Conservation (phyloP, 768 basidiomycete species). For the Hypholoma fasciculare region DNA sequence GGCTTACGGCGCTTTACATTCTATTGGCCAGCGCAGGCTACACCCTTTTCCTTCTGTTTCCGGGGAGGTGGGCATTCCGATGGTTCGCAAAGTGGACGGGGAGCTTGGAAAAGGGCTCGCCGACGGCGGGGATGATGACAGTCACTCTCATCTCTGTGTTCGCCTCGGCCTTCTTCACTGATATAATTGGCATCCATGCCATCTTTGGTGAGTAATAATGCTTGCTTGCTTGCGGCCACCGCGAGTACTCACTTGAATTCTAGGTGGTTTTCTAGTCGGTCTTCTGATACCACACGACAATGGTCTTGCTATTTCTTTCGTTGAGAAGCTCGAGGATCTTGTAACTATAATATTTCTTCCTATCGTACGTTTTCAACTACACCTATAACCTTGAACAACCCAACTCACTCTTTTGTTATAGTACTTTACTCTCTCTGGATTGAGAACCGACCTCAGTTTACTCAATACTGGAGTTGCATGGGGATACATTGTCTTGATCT, state of each 20-base stretch:
- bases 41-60: slow-evolving; percentile 63
- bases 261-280: slow-evolving; percentile 81
- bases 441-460: slow-evolving; percentile 79
- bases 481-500: slow-evolving; percentile 79
- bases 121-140: slow-evolving; percentile 77
- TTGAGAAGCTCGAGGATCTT: slow-evolving; percentile 87
- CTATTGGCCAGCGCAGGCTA: slow-evolving; percentile 67
- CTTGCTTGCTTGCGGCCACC: neutral
- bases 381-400: neutral
- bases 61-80: slow-evolving; percentile 60
- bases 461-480: slow-evolving; percentile 76
- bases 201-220: slow-evolving; percentile 50
- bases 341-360: slow-evolving; percentile 75
- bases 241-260: neutral
- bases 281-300: slow-evolving; percentile 82
- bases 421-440: slow-evolving; percentile 38
- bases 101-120: slow-evolving; percentile 69
- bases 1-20: slow-evolving; percentile 78
- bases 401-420: neutral
- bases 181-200: slow-evolving; percentile 77
- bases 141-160: slow-evolving; percentile 74
- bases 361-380: slow-evolving; percentile 46
- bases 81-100: slow-evolving; percentile 72
- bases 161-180: slow-evolving; percentile 78
- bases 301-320: slow-evolving; percentile 75